Conservation (phyloP, 73 alveolate genomes). For the Tetrahymena borealis region DNA sequence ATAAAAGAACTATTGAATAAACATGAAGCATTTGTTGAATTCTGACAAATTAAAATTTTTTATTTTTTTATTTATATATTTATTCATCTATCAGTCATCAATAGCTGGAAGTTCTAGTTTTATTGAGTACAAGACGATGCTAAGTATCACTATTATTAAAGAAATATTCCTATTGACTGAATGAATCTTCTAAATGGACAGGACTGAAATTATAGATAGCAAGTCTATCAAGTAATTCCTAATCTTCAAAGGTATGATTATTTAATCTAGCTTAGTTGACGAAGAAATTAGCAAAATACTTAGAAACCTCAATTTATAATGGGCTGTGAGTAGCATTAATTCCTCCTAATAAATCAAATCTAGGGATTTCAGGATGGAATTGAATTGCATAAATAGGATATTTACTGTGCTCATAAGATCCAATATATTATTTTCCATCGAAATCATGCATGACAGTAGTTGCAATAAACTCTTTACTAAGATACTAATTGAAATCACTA, state of each 20-base stretch:
- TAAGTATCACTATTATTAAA: neutral
- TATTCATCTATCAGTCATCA: too few species aligned
- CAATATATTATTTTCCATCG: slow-evolving; percentile 8
- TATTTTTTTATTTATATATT: neutral
- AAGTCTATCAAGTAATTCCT: neutral
- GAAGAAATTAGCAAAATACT: neutral
- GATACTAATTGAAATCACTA: neutral
- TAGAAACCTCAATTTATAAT: neutral
- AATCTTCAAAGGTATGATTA: neutral
- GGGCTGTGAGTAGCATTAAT: neutral
- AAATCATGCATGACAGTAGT: slow-evolving; percentile 9
- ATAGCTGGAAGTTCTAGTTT: too few species aligned
- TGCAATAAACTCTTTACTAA: slow-evolving; percentile 4
- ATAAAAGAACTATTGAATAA: too few species aligned
- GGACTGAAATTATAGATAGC: neutral
- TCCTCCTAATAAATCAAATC: slow-evolving; percentile 9
- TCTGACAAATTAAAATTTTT: neutral
- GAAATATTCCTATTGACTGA: neutral
- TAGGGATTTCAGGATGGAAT: slow-evolving; percentile 48
- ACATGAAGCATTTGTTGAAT: neutral
- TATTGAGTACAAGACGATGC: neutral
- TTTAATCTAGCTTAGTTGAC: neutral
- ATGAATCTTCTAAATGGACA: neutral
- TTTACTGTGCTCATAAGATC: slow-evolving; percentile 30
- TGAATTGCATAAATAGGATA: slow-evolving; percentile 42